phyloP scores from a whole-genome alignment of 305 asterid species.

The Fraxinus dipetala region DNA sequence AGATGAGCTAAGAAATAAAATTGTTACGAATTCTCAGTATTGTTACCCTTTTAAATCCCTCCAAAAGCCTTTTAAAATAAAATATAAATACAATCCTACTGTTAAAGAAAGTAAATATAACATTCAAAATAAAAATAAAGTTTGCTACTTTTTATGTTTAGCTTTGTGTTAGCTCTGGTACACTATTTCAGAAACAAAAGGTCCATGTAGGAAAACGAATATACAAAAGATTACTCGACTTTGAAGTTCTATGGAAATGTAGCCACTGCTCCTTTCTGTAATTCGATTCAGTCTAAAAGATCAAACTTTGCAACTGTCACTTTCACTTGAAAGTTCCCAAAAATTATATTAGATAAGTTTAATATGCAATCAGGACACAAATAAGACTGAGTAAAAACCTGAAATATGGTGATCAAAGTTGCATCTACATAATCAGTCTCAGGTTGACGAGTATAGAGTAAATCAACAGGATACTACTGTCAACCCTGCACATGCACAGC shows the following conservation, averaged over 20 bases:
- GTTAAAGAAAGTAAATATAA: not conserved
- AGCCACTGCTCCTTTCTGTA: not conserved
- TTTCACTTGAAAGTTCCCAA: not conserved
- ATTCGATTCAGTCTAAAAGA: not conserved
- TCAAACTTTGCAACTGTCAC: not conserved
- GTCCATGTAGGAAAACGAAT: not conserved
- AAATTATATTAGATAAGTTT: not conserved
- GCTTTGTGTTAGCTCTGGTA: not conserved
- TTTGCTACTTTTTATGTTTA: not conserved
- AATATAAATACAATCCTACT: not conserved
- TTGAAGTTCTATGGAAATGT: not conserved
- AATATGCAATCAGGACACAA: conserved; percentile 1
- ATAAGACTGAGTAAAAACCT: conserved; percentile 43
- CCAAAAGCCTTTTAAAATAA: not conserved
- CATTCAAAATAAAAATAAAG: not conserved
- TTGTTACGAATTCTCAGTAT: not conserved
- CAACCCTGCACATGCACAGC: conserved; percentile 93
- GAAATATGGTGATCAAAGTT: conserved; percentile 79
- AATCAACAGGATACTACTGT: conserved; percentile 71
- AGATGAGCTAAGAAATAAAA: not conserved
- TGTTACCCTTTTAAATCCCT: not conserved
- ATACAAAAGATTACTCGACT: not conserved
- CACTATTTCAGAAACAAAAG: conserved; percentile 7
- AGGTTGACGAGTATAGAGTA: conserved; percentile 67
- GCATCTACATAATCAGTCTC: conserved; percentile 91